phyloP scores from a whole-genome alignment of 1,284 basidiomycete genomes.

The Puccinia triticina region DNA sequence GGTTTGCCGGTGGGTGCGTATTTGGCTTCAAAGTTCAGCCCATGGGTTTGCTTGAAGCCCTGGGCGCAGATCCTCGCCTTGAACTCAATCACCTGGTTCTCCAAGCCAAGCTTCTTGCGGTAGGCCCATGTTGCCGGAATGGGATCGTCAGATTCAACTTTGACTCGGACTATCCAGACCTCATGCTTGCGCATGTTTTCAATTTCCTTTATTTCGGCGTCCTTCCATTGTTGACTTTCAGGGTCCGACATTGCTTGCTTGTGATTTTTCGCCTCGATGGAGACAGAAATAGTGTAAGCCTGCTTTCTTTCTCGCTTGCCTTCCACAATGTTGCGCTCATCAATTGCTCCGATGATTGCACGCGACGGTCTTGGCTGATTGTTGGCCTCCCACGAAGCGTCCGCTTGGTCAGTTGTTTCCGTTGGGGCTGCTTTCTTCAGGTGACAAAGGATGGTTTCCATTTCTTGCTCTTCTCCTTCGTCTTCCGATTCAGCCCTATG shows the following conservation, averaged over 20 bases:
- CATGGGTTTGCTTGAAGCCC: constrained; percentile 51
- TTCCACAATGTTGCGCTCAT: neutral
- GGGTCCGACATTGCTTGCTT: neutral
- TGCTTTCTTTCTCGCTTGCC: neutral
- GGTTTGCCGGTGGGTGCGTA: constrained; percentile 48
- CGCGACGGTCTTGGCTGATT: neutral
- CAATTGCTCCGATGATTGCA: neutral
- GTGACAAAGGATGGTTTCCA: too few relatives aligned
- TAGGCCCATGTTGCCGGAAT: too few relatives aligned
- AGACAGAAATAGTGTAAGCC: too few relatives aligned
- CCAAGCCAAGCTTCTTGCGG: too few relatives aligned
- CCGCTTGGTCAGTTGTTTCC: too few relatives aligned
- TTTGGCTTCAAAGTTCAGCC: constrained; percentile 50
- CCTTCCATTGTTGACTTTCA: neutral
- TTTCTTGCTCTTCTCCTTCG: too few relatives aligned
- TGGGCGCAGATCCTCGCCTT: constrained; percentile 52
- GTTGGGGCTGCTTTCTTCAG: too few relatives aligned
- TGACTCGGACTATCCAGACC: neutral
- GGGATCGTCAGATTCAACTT: neutral
- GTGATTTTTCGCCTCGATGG: constrained; percentile 2
- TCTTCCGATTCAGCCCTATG: too few relatives aligned
- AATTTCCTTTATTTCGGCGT: neutral
- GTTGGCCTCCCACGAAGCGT: too few relatives aligned
- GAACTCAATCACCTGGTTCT: too few relatives aligned
- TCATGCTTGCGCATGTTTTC: neutral